These are phyloP conservation scores for Phytopythium sindhum DNA, from an alignment of 352 stramenopile species.

Conservation along the genomic window DNA sequence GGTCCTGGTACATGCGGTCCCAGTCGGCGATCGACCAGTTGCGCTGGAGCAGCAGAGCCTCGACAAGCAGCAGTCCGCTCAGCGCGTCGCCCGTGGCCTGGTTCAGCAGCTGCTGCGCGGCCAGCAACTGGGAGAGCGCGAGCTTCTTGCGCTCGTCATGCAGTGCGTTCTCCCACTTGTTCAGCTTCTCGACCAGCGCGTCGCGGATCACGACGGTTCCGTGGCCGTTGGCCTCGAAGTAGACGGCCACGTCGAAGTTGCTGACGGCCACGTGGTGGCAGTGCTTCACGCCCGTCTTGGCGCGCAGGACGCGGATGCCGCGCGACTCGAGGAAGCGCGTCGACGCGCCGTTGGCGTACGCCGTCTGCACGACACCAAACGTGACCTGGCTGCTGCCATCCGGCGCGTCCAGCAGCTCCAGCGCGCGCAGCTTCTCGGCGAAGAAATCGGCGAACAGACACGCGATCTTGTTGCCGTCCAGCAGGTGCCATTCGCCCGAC, in stretches of 20 bases:
- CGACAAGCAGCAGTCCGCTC: conserved; percentile 95
- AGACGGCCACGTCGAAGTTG: conserved; percentile 97
- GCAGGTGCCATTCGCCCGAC: conserved; percentile 66
- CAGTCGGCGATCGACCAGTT: conserved; percentile 90
- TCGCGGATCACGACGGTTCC: conserved; percentile 97
- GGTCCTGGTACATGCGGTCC: conserved; percentile 93
- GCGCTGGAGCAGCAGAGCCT: conserved; percentile 91
- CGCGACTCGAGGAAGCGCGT: conserved; percentile 85
- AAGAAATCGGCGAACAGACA: conserved; percentile 95
- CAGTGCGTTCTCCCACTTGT: conserved; percentile 72
- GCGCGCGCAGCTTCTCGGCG: conserved; percentile 80
- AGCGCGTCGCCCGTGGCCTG: conserved; percentile 97
- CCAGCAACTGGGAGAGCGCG: conserved; percentile 79
- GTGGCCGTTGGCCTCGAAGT: conserved; percentile 99
- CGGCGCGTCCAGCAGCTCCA: conserved; percentile 64
- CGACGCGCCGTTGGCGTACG: conserved; percentile 97
- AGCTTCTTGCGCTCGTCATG: conserved; percentile 79
- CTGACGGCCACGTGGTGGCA: conserved; percentile 92
- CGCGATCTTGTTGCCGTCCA: conserved; percentile 99
- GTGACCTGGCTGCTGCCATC: conserved; percentile 43
- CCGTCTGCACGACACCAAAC: conserved; percentile 97
- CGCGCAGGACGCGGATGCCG: conserved; percentile 77
- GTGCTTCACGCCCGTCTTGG: conserved; percentile 98
- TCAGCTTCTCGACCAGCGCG: conserved; percentile 78
- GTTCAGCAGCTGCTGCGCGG: conserved; percentile 92